phyloP scores from a whole-genome alignment of 768 basidiomycete genomes.

The Mycena kentingensis region DNA sequence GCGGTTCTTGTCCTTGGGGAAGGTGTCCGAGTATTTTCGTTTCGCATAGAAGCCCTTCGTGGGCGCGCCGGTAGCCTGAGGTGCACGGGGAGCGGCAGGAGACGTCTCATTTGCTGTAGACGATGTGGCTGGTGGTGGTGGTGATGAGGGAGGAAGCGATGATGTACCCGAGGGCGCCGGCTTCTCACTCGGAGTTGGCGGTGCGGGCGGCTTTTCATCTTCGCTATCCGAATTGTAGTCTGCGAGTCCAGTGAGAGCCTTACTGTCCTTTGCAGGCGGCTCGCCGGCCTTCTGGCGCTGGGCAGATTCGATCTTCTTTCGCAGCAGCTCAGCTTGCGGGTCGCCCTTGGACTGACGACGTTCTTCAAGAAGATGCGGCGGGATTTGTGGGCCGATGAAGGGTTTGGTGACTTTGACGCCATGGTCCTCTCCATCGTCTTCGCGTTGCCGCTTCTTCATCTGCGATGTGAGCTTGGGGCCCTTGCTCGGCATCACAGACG shows the following conservation, averaged over 20 bases:
- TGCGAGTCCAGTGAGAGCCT: slow-evolving; percentile 25
- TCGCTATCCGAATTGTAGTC: slow-evolving; percentile 35
- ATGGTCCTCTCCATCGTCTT: slow-evolving; percentile 50
- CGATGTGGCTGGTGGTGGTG: slow-evolving; percentile 36
- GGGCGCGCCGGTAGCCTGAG: slow-evolving; percentile 36
- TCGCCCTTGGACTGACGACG: slow-evolving; percentile 34
- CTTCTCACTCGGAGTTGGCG: too few species aligned
- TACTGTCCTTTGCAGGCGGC: too few species aligned
- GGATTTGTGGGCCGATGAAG: slow-evolving; percentile 70
- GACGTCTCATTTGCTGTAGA: slow-evolving; percentile 33
- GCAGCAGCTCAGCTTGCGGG: slow-evolving; percentile 54
- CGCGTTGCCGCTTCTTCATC: slow-evolving; percentile 50
- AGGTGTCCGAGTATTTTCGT: slow-evolving; percentile 18
- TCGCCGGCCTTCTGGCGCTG: slow-evolving; percentile 37
- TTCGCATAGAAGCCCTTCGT: slow-evolving; percentile 29
- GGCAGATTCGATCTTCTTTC: slow-evolving; percentile 54
- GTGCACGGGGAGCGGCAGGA: slow-evolving; percentile 21
- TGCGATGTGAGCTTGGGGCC: slow-evolving; percentile 45
- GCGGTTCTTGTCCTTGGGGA: slow-evolving; percentile 2
- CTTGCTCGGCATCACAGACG: slow-evolving; percentile 34
- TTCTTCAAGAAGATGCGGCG: slow-evolving; percentile 42
- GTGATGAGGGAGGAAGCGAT: slow-evolving; percentile 30
- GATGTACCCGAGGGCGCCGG: slow-evolving; percentile 32
- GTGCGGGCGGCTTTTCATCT: slow-evolving; percentile 15
- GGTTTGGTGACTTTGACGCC: slow-evolving; percentile 50